A percentile compares a stretch with the other conserved stretches of the same genome.
These are phyloP conservation scores for Polygonum aviculare DNA, from an alignment of 148 eudicot genomes.

Conservation along the genomic window DNA sequence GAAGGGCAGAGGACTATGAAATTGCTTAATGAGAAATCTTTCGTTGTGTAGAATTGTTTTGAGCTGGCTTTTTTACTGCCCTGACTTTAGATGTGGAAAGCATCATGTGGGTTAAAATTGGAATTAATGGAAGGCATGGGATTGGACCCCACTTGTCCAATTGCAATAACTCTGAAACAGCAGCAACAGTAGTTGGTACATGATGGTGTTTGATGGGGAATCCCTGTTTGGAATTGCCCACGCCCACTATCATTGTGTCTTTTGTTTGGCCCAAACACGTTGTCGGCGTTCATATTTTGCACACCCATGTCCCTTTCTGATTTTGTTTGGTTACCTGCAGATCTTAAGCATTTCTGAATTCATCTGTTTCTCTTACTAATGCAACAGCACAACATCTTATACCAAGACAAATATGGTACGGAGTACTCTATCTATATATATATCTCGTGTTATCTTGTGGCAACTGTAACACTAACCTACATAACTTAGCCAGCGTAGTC, in stretches of 20 bases:
- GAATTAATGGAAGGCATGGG: background rate
- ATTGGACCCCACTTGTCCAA: slow-evolving; percentile 13
- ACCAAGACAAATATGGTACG: background rate
- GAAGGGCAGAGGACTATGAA: background rate
- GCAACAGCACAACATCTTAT: background rate
- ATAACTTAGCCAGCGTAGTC: too few relatives aligned
- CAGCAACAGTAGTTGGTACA: background rate
- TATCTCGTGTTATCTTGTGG: too few relatives aligned
- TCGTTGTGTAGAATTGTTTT: background rate
- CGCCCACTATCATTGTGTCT: slow-evolving; percentile 8
- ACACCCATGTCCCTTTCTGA: background rate
- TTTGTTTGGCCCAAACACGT: background rate
- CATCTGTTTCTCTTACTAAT: background rate
- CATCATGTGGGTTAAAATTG: background rate
- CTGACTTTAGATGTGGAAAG: background rate
- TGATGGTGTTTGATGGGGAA: background rate
- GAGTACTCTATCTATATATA: too few relatives aligned
- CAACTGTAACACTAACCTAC: too few relatives aligned
- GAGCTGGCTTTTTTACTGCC: too few relatives aligned
- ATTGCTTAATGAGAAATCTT: background rate
- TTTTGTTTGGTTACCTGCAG: too few relatives aligned
- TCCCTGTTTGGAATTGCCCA: background rate
- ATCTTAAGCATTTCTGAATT: background rate
- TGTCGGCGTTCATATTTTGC: background rate
- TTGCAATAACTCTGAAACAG: slow-evolving; percentile 11